These are phyloP conservation scores for Magnaporthiopsis rhizophila DNA, from an alignment of 2,329 filamentous ascomycete genomes.

Conservation along the genomic window DNA sequence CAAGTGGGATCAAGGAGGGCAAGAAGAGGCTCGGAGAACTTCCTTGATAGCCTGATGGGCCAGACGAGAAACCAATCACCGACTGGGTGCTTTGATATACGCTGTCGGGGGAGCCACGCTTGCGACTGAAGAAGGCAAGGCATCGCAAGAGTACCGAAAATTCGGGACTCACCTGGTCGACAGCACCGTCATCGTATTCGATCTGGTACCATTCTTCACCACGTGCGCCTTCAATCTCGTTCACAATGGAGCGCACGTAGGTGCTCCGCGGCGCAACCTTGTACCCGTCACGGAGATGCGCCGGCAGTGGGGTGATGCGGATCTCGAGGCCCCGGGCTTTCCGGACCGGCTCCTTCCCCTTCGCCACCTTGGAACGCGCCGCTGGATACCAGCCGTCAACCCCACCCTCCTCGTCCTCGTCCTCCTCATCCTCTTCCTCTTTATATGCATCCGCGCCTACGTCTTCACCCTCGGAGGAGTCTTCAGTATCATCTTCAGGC, in stretches of 20 bases:
- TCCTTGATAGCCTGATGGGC: not conserved
- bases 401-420: not conserved
- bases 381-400: not conserved
- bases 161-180: constrained; percentile 11
- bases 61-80: not conserved
- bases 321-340: constrained; percentile 8
- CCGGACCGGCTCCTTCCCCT: not conserved
- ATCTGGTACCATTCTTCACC: constrained; percentile 13
- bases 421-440: not conserved
- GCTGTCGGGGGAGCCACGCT: too few species aligned
- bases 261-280: constrained; percentile 9
- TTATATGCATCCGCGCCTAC: not conserved
- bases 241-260: constrained; percentile 12
- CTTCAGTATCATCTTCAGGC: not conserved
- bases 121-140: not conserved
- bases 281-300: constrained; percentile 10
- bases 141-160: not conserved
- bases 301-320: constrained; percentile 10
- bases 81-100: not conserved
- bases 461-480: not conserved
- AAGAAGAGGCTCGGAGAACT: not conserved
- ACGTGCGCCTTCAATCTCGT: not conserved
- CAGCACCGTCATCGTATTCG: constrained; percentile 14
- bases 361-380: not conserved
- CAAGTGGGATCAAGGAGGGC: not conserved